phyloP scores from a whole-genome alignment of 2,329 filamentous ascomycete species.

The Dothiorella sarmentorum region DNA sequence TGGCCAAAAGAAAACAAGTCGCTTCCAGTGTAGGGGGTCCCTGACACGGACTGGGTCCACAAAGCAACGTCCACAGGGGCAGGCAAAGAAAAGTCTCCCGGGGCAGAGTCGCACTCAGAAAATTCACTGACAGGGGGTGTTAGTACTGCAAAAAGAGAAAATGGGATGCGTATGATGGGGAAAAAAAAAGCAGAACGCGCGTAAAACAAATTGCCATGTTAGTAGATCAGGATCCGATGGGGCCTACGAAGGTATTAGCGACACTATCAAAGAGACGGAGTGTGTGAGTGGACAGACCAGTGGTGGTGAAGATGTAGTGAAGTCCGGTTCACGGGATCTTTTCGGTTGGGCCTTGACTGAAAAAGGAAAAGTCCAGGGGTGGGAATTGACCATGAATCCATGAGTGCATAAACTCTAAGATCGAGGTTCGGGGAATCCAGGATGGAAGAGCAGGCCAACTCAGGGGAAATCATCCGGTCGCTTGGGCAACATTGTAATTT shows the following conservation, averaged over 20 bases:
- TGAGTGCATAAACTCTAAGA: too few species aligned
- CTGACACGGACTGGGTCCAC: slow-evolving; percentile 40
- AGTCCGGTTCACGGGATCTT: background rate
- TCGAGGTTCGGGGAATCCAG: background rate
- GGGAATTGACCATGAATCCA: too few species aligned
- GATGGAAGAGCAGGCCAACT: background rate
- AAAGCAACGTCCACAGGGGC: slow-evolving; percentile 37
- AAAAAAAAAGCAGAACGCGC: slow-evolving; percentile 21
- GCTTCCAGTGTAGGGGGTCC: slow-evolving; percentile 31
- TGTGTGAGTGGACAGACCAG: slow-evolving; percentile 6
- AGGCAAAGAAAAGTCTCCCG: slow-evolving; percentile 31
- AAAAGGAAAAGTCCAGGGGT: background rate
- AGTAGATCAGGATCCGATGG: slow-evolving; percentile 21
- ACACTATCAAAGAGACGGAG: background rate
- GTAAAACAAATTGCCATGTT: slow-evolving; percentile 34
- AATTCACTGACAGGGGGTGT: slow-evolving; percentile 37
- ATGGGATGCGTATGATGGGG: slow-evolving; percentile 16
- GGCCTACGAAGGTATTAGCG: background rate
- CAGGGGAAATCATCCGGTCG: background rate
- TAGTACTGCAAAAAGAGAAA: slow-evolving; percentile 26
- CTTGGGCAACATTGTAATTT: slow-evolving; percentile 1
- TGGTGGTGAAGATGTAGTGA: background rate
- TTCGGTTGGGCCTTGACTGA: background rate
- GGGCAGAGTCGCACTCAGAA: slow-evolving; percentile 35
- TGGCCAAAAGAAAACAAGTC: slow-evolving; percentile 32